phyloP scores from a whole-genome alignment of 108 stramenopile genomes.

The Cyclotella atomus region DNA sequence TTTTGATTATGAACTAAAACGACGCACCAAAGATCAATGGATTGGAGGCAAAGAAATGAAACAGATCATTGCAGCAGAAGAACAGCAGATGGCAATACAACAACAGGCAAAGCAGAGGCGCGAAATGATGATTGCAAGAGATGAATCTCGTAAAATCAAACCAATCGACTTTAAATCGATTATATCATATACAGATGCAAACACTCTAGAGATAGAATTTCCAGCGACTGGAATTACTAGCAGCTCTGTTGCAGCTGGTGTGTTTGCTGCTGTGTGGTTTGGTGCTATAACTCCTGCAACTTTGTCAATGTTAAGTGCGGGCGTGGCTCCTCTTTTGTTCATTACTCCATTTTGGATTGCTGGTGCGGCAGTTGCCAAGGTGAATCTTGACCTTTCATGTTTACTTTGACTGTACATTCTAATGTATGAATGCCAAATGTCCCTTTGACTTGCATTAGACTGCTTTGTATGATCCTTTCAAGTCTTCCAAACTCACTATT shows the following conservation, averaged over 20 bases:
- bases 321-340: slow-evolving; percentile 18
- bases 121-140: too few relatives aligned
- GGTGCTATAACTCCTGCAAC: slow-evolving; percentile 45
- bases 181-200: slow-evolving; percentile 39
- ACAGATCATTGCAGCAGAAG: slow-evolving; percentile 8
- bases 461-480: slow-evolving; percentile 41
- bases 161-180: not conserved
- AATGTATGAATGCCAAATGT: not conserved
- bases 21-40: slow-evolving; percentile 22
- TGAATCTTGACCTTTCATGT: not conserved
- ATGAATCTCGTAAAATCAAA: not conserved
- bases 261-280: slow-evolving; percentile 47
- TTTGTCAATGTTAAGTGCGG: slow-evolving; percentile 16
- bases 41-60: slow-evolving; percentile 21
- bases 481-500: slow-evolving; percentile 25
- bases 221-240: slow-evolving; percentile 24
- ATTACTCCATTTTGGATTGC: slow-evolving; percentile 56
- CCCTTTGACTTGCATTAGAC: not conserved
- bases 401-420: not conserved
- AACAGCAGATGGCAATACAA: not conserved
- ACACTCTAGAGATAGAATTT: slow-evolving; percentile 41
- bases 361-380: slow-evolving; percentile 45
- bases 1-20: too few relatives aligned
- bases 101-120: not conserved
- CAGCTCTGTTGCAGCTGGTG: slow-evolving; percentile 20